Evolutionary conservation across 805 yeast genomes (phyloP).

Genomic region (Tetrapisispora iriomotensis): DNA sequence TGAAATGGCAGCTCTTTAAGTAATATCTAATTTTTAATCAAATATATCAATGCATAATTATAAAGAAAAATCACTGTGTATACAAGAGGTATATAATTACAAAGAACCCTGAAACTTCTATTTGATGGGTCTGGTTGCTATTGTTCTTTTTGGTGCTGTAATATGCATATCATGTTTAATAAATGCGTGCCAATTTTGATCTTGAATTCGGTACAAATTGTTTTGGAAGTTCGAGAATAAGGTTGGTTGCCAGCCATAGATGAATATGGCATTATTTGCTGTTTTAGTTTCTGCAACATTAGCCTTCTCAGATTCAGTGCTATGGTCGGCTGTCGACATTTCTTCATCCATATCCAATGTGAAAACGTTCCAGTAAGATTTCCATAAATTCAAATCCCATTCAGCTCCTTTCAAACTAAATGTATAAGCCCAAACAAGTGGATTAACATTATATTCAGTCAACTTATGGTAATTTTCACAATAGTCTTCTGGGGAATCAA

Average conservation of each 20-base stretch:
- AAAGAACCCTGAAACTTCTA: not conserved
- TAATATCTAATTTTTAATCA: not conserved
- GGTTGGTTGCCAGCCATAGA: slow-evolving; percentile 10
- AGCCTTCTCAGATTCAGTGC: too few relatives aligned
- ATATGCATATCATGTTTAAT: slow-evolving; percentile 19
- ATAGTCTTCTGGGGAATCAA: slow-evolving; percentile 39
- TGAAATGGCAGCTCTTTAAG: not conserved
- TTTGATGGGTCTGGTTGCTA: slow-evolving; percentile 3
- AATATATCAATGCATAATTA: not conserved
- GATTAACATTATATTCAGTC: slow-evolving; percentile 17
- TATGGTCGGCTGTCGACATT: not conserved
- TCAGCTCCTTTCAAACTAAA: slow-evolving; percentile 22
- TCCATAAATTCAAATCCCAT: slow-evolving; percentile 28
- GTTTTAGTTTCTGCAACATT: not conserved
- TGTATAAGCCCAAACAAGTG: slow-evolving; percentile 26
- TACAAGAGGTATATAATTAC: not conserved
- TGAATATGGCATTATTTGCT: slow-evolving; percentile 4
- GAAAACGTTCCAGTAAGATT: slow-evolving; percentile 19
- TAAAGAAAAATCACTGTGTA: not conserved
- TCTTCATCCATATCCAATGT: slow-evolving; percentile 6
- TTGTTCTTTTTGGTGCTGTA: slow-evolving; percentile 8
- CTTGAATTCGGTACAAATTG: slow-evolving; percentile 19
- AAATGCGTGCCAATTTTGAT: slow-evolving; percentile 24
- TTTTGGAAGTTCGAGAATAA: slow-evolving; percentile 10
- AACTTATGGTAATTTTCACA: slow-evolving; percentile 28